Base-by-base conservation (phyloP, 2,329 filamentous ascomycete species). In the Blumeria graminis region DNA sequence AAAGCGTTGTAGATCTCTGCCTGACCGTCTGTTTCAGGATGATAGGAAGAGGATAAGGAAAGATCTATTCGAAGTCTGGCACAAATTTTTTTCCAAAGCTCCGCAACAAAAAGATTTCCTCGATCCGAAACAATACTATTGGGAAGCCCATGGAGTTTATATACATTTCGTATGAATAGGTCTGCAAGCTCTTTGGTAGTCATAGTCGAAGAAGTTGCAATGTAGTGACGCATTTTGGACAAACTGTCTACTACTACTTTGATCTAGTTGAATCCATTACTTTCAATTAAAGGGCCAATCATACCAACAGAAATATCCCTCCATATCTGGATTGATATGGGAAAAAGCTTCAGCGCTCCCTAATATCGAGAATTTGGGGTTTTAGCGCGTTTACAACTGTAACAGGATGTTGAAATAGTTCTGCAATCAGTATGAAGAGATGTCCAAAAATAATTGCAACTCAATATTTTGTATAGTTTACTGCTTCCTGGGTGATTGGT, bases 21-120 rank as follows among this genome's bases (percentile, higher is more conserved):
- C 14, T 59, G 54, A 9, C 61, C 46, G 45, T 62, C 59, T 1
- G 60, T 60, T 56, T 62, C 35, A 7, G 43, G 57, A 35, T 62
- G 56, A 39, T 57, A 60, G 7, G 58, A 46, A 3, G 55, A 58
- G 5, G 56, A 58, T 16, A 60, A 36, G 7, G 32, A 13, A 3
- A 58, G 52, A 11, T 55, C 53, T 8, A 59, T 56, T 11, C 36
- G 22, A 11, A 60, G 48, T 39, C 16, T 28, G 8, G 8, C 14
- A 28, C 50, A 60, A 1, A 62, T 36, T 6, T 43, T 16, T 51
- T 57, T 56, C 60, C 57, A 62, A 39, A 61, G 59, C 10, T 57
- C 53, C 0, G 28, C 56, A 9, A 53, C 54, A 45, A 62, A 62
- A 14, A 54, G 22, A 4, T 54, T 39, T 7, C 60, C 60, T 16